A percentile compares a stretch with the other conserved stretches of the same genome.
Evolutionary conservation across 345 rosid species (phyloP).

Genomic region (Melastoma malabathricum): DNA sequence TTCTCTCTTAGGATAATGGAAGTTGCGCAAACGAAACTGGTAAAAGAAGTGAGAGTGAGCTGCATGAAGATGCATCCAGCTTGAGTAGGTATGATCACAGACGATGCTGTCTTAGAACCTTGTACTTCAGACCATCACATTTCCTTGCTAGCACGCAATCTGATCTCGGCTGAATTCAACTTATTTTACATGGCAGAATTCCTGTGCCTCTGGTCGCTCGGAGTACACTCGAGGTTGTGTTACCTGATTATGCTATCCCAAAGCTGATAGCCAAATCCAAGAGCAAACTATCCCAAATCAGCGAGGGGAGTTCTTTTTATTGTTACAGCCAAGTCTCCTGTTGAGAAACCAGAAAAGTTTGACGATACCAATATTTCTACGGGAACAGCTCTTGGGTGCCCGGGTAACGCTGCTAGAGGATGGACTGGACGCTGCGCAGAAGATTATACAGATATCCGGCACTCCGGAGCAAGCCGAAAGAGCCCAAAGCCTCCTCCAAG

Average conservation of each 20-base stretch:
- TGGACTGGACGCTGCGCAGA: slow-evolving; percentile 49
- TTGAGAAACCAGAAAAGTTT: not conserved
- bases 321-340: not conserved
- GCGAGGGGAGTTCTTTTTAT: slow-evolving; percentile 50
- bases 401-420: slow-evolving; percentile 68
- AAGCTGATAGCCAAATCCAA: slow-evolving; percentile 80
- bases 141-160: not conserved
- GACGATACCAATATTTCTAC: slow-evolving; percentile 1
- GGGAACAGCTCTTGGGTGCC: slow-evolving; percentile 82
- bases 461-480: slow-evolving; percentile 93
- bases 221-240: slow-evolving; percentile 84
- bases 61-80: slow-evolving; percentile 50
- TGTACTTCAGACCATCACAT: not conserved
- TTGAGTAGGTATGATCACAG: slow-evolving; percentile 39
- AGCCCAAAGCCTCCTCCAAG: slow-evolving; percentile 97
- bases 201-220: slow-evolving; percentile 79
- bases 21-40: slow-evolving; percentile 29
- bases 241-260: slow-evolving; percentile 75
- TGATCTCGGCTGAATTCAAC: not conserved
- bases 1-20: slow-evolving; percentile 46
- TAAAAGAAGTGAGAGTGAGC: slow-evolving; percentile 51
- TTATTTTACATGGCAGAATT: slow-evolving; percentile 24
- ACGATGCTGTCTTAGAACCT: too few relatives aligned
- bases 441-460: slow-evolving; percentile 76
- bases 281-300: slow-evolving; percentile 83